Evolutionary conservation across 1,139 yeast species (phyloP), one percentile per base, ranked within the genome.

Genomic region (Candida neerlandica): DNA sequence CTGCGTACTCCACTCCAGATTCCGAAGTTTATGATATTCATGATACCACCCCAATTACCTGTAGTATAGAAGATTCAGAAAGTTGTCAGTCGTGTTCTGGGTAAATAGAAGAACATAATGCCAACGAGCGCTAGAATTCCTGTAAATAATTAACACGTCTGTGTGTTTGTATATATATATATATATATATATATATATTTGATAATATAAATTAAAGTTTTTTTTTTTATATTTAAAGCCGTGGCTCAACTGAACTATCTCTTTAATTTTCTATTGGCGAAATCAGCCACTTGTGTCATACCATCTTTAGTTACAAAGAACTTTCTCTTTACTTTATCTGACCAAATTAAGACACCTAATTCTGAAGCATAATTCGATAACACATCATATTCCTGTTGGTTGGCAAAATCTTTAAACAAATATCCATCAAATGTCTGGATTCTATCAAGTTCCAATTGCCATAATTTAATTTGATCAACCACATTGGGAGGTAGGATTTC

Each of bases 361-460:
- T 94, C 99, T 37, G 82, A 82, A 3, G 98, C 97, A 63, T 92
- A 95, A 48, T 80, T 81, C 34, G 82, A 79, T 42, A 91, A 76
- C 30, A 82, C 74, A 43, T 86, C 89, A 64, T 81, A 94, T 63
- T 95, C 99, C 55, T 82, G 81, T 51, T 81, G 87, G 54, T 78
- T 86, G 23, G 85, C 76, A 65, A 94, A 94, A 61, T 92, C 97
- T 49, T 90, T 86, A 69, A 89, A 94, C 46, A 94, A 69, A 55
- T 86, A 92, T 0, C 99, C 99, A 38, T 86, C 91, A 49, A 85
- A 89, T 0, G 96, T 84, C 60, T 88, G 86, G 55, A 94, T 89
- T 69, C 99, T 81, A 65, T 94, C 99, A 73, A 92, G 71, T 64
- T 94, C 99, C 55, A 94, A 75, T 70, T 94, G 99, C 99, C 99